Percentiles rank a stretch among this genome's conserved stretches.
Evolutionary conservation across 257 asterid species (phyloP).

Genomic region (Nicotiana obtusifolia): DNA sequence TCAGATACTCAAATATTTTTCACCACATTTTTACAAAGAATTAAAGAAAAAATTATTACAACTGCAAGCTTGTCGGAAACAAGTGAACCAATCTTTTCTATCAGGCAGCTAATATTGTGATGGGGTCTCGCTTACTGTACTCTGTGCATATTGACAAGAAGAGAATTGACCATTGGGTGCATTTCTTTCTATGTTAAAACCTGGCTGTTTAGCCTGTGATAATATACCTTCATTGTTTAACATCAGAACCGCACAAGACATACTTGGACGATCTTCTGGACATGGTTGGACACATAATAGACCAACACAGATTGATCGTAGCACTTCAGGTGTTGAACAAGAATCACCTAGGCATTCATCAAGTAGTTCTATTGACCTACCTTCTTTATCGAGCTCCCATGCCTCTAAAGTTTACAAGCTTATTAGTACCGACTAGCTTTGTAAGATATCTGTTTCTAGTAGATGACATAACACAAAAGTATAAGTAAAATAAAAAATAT

Average conservation of each 20-base stretch:
- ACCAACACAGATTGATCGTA: constrained; percentile 27
- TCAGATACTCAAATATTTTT: background rate
- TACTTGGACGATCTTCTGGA: constrained; percentile 31
- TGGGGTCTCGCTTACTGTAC: background rate
- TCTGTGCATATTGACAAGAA: background rate
- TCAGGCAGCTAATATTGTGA: background rate
- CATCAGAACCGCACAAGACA: constrained; percentile 30
- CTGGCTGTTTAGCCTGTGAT: constrained; percentile 26
- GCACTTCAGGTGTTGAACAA: constrained; percentile 11
- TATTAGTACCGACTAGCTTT: background rate
- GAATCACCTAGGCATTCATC: constrained; percentile 12
- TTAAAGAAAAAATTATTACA: background rate
- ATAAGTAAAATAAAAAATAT: background rate
- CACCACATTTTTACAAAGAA: background rate
- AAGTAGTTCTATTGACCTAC: constrained; percentile 17
- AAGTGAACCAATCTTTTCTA: background rate
- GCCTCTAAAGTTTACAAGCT: constrained; percentile 19
- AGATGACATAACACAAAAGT: background rate
- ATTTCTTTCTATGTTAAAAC: constrained; percentile 23
- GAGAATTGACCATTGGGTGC: background rate
- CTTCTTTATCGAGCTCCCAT: constrained; percentile 26
- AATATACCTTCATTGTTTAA: constrained; percentile 21
- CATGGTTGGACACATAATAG: constrained; percentile 33
- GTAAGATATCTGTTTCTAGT: background rate
- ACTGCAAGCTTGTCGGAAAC: background rate